Conservation (phyloP, 2,329 filamentous ascomycete genomes). For the Colletotrichum tofieldiae region DNA sequence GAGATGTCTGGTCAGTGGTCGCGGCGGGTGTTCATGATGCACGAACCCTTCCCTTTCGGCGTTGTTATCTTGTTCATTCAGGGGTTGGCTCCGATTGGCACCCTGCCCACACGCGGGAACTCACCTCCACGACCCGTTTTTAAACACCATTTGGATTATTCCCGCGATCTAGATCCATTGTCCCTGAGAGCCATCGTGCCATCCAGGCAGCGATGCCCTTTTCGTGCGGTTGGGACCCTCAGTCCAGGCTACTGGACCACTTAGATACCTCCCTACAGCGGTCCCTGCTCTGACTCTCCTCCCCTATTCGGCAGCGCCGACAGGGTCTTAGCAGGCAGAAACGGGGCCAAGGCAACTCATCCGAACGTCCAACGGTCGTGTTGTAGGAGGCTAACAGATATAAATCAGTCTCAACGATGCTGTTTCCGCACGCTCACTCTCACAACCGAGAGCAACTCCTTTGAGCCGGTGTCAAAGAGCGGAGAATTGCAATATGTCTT, state of each 20-base stretch:
- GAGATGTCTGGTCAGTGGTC: not conserved
- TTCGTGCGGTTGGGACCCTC: not conserved
- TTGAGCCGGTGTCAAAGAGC: too few relatives aligned
- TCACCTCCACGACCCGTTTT: not conserved
- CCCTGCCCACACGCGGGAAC: too few relatives aligned
- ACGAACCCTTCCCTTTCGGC: not conserved
- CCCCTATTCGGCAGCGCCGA: not conserved
- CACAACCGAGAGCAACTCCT: too few relatives aligned
- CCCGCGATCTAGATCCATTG: not conserved
- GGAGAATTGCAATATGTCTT: not conserved
- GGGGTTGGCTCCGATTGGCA: too few relatives aligned
- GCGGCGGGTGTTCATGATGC: too few relatives aligned
- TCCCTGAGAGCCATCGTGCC: not conserved
- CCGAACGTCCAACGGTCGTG: not conserved
- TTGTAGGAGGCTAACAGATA: not conserved
- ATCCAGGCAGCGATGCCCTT: not conserved
- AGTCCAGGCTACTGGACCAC: not conserved
- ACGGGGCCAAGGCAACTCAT: not conserved
- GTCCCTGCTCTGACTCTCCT: not conserved
- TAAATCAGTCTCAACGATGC: not conserved
- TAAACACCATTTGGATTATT: not conserved
- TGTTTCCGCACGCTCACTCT: not conserved
- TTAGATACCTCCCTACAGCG: not conserved
- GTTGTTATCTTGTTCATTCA: not conserved
- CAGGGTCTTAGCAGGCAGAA: conserved; percentile 7